Percentiles rank a stretch among this genome's conserved stretches.
Evolutionary conservation across 2,329 filamentous ascomycete species (phyloP).

Genomic region (Botrytis fabae): DNA sequence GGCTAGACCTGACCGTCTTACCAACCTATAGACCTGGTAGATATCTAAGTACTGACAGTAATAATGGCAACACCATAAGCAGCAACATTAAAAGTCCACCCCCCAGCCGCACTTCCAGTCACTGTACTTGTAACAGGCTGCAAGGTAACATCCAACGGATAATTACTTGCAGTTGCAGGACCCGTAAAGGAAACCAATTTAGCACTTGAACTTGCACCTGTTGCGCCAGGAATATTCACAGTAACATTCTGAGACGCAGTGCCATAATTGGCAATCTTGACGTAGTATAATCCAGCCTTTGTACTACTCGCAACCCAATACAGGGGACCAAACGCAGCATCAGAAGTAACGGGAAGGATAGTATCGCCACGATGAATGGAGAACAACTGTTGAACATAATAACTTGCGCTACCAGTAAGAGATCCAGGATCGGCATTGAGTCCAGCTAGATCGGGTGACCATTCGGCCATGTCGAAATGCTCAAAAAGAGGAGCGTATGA

Average conservation of each 20-base stretch:
- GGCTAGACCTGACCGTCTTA: accelerated
- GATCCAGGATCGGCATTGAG: conserved; percentile 25
- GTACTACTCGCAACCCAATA: conserved; percentile 50
- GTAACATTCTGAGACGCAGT: conserved; percentile 42
- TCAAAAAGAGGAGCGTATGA: conserved; percentile 40
- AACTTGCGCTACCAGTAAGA: conserved; percentile 25
- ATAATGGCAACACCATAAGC: conserved; percentile 27
- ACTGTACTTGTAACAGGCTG: conserved; percentile 21
- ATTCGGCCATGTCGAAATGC: conserved; percentile 39
- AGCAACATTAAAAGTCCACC: conserved; percentile 26
- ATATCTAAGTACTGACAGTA: conserved; percentile 10
- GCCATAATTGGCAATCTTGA: conserved; percentile 55
- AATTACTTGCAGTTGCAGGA: conserved; percentile 19
- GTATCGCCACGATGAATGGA: conserved; percentile 48
- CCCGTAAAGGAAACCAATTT: conserved; percentile 19
- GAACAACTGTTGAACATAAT: conserved; percentile 43
- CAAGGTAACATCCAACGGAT: conserved; percentile 23
- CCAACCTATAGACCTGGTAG: neutral
- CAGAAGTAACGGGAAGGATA: conserved; percentile 46
- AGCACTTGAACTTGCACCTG: conserved; percentile 1
- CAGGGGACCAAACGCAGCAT: conserved; percentile 44
- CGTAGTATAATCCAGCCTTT: conserved; percentile 44
- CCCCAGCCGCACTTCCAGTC: conserved; percentile 21
- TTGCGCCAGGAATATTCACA: conserved; percentile 33
- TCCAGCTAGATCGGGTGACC: conserved; percentile 30